Base-by-base conservation (phyloP, 192 early-diverging fungal species). In the Cetraspora pellucida region DNA sequence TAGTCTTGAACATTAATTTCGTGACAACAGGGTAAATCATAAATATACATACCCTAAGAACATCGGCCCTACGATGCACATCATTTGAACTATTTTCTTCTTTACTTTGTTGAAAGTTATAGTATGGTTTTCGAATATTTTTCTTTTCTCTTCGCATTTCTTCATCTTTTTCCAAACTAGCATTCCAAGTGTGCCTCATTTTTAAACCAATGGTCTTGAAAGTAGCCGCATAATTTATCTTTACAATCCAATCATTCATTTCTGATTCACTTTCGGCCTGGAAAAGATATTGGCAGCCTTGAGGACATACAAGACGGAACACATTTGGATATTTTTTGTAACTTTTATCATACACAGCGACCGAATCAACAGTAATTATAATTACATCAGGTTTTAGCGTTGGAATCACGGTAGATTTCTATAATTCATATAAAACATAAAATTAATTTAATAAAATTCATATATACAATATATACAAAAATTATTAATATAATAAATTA, bases 261-360 rank as follows among this genome's bases (percentile, higher is more conserved):
- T 90, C 87, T 46, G 87, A 83, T 72, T 91, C 91, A 59, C 82
- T 84, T 8, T 91, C 82, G 2, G 91, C 90, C 80, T 89, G 84
- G 66, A 94, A 85, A 43, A 94, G 77, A 61, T 91, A 90, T 75
- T 93, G 91, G 72, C 92, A 87, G 23, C 90, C 90, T 47, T 92
- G 89, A 9, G 85, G 89, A 3, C 89, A 87, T 27, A 90, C 84
- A 17, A 94, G 79, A 14, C 93, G 88, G 78, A 93, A 93, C 17
- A 92, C 91, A 49, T 94, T 86, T n/a, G 89, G 86, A 70, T 94
- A 91, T 84, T 94, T 94, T 63, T 78, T 88, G 80, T 94, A 94
- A 8, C 77, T 82, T 13, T 87, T 81, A 54, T 94, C 93, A 31
- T 88, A 87, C 10, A 94, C 82, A 25, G 90, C 89, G 25, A 94